Evolutionary conservation across 2,329 filamentous ascomycete species (phyloP).

Genomic region (Neofusicoccum umdonicola): DNA sequence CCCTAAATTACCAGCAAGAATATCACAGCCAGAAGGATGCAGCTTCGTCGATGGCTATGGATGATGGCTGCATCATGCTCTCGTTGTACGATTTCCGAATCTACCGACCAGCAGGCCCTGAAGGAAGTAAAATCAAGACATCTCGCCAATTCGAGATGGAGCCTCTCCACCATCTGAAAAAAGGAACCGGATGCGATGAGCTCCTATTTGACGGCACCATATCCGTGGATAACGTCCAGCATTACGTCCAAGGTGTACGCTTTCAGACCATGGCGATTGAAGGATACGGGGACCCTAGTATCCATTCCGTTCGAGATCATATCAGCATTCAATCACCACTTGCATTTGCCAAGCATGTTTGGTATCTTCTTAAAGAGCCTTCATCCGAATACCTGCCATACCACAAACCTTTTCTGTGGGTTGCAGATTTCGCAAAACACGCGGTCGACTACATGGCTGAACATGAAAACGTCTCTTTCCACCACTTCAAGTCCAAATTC

Average conservation of each 20-base stretch:
- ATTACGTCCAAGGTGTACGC: conserved; percentile 56
- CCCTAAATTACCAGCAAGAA: neutral
- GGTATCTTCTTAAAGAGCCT: conserved; percentile 62
- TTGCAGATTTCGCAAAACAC: conserved; percentile 69
- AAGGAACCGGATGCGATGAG: conserved; percentile 18
- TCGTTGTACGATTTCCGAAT: neutral
- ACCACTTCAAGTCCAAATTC: conserved; percentile 60
- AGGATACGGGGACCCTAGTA: conserved; percentile 56
- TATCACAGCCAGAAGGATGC: neutral
- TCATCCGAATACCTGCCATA: conserved; percentile 62
- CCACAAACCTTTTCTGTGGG: conserved; percentile 64
- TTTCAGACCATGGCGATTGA: conserved; percentile 64
- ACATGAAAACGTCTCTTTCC: conserved; percentile 46
- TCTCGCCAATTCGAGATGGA: conserved; percentile 20
- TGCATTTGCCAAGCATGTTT: conserved; percentile 45
- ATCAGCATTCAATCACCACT: conserved; percentile 61
- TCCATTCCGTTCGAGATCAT: conserved; percentile 48
- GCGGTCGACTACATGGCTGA: conserved; percentile 63
- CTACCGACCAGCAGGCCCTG: neutral
- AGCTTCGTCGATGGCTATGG: neutral
- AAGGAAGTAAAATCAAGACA: neutral
- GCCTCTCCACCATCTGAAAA: conserved; percentile 24
- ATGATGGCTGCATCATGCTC: neutral
- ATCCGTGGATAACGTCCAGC: conserved; percentile 39
- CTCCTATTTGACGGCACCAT: conserved; percentile 40